Conservation (phyloP, 2,329 filamentous ascomycete species). For the Aschersonia sp. region DNA sequence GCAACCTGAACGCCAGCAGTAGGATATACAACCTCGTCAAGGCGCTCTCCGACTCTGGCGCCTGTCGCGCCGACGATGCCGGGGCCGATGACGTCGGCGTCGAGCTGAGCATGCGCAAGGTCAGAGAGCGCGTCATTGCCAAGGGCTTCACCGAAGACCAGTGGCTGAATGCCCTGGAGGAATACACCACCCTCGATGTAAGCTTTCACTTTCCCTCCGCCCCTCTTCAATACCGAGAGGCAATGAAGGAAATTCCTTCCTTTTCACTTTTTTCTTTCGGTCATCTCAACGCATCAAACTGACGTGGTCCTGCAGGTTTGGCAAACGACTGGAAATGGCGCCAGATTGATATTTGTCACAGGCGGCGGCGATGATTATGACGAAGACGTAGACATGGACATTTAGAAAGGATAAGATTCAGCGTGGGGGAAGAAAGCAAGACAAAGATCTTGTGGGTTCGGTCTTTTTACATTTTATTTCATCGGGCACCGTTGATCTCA, state of each 20-base stretch:
- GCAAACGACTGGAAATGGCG: conserved; percentile 61
- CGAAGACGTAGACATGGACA: conserved; percentile 24
- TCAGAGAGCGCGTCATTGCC: conserved; percentile 81
- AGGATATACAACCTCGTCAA: conserved; percentile 94
- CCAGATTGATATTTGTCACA: conserved; percentile 57
- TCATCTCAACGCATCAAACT: not conserved
- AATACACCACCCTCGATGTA: conserved; percentile 81
- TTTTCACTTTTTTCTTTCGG: not conserved
- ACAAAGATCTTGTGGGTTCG: too few species aligned
- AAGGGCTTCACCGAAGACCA: conserved; percentile 97
- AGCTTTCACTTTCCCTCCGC: conserved; percentile 28
- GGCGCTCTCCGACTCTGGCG: conserved; percentile 71
- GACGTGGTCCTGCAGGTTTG: conserved; percentile 40
- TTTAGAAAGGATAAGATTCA: too few species aligned
- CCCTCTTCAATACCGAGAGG: not conserved
- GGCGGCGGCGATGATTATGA: conserved; percentile 33
- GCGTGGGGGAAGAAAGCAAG: too few species aligned
- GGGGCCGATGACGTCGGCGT: conserved; percentile 38
- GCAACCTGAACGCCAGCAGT: conserved; percentile 66
- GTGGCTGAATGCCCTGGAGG: conserved; percentile 71
- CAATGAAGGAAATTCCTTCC: not conserved
- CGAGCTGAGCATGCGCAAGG: conserved; percentile 75
- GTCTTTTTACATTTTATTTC: too few species aligned
- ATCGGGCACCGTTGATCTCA: too few species aligned
- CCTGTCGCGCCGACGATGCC: conserved; percentile 59